Evolutionary conservation across 2,329 filamentous ascomycete species (phyloP), one percentile per base, ranked within the genome.

Genomic region (Fusarium aywerte): DNA sequence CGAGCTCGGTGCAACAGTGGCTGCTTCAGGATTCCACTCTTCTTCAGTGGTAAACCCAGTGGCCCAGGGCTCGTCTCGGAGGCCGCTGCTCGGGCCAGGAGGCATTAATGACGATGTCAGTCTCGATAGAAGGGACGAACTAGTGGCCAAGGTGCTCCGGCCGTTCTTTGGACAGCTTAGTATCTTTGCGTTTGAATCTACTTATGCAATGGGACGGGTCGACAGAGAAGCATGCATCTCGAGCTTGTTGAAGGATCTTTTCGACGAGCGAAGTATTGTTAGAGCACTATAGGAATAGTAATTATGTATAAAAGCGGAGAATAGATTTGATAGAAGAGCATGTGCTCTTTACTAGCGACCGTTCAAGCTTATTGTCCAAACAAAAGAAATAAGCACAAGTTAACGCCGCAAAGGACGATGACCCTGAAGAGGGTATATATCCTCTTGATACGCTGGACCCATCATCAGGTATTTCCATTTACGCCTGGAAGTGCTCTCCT

Each of bases 131-230:
- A 87, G 83, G 72, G 87, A 90, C 52, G 88, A 90, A 77, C 79
- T 98, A 58, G 87, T 96, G 7, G 88, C 89, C 59, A 90, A 90
- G 75, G 86, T 97, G 13, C 79, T 98, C 65, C 85, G 92, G 69
- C 95, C 95, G 0, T 98, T 97, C 80, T 93, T 98, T 75, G 91
- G 90, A 15, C 92, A 96, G 76, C 80, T 99, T 67, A 97, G 94
- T 76, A 97, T 99, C 73, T 92, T 90, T 76, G 90, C 92, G 0
- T 99, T 97, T 79, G 96, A 99, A 81, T 91, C 90, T 64, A 95
- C 91, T 55, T 99, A 99, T 77, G 89, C 90, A 16, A 94, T 97
- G 89, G 89, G 88, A 33, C 78, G 78, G 39, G 79, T 91, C 25
- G 92, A 96, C 76, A 76, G 84, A 71, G 85, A 89, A 50, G 83